These are phyloP conservation scores for Uronychia setigera DNA, from an alignment of 73 alveolate species.

Conservation along the genomic window DNA sequence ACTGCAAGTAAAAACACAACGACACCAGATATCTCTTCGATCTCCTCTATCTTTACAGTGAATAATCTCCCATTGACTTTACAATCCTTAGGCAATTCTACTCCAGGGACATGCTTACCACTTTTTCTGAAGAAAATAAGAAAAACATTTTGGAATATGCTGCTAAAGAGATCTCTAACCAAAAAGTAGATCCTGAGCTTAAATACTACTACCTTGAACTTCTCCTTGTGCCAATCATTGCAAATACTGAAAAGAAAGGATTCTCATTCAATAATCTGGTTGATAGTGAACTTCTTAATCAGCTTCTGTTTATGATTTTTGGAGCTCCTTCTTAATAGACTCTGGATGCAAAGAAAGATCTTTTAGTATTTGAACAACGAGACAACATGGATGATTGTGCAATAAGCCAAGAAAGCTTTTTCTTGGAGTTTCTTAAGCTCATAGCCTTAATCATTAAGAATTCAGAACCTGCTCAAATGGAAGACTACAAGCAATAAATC, in stretches of 20 bases:
- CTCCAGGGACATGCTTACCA: not conserved
- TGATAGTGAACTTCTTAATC: not conserved
- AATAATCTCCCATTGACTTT: conserved; percentile 5
- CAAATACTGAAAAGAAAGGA: conserved; percentile 2
- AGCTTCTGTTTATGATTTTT: not conserved
- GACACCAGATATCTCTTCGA: not conserved
- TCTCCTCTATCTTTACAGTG: conserved; percentile 1
- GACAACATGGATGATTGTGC: not conserved
- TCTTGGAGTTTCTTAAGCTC: conserved; percentile 1
- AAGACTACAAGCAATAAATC: not conserved
- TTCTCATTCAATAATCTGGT: not conserved
- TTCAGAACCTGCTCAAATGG: not conserved
- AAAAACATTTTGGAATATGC: not conserved
- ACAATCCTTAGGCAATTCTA: not conserved
- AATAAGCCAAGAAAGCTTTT: not conserved
- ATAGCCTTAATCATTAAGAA: not conserved
- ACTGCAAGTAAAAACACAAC: not conserved
- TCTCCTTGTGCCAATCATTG: not conserved
- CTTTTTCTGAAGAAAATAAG: not conserved
- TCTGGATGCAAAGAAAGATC: not conserved
- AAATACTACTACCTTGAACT: conserved; percentile 13
- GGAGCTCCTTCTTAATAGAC: not conserved
- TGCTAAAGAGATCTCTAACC: not conserved
- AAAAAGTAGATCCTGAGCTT: not conserved
- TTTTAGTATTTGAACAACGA: not conserved